These are phyloP conservation scores for Microbotryum lychnidis-dioicae DNA, from an alignment of 1,284 basidiomycete species.

Conservation along the genomic window DNA sequence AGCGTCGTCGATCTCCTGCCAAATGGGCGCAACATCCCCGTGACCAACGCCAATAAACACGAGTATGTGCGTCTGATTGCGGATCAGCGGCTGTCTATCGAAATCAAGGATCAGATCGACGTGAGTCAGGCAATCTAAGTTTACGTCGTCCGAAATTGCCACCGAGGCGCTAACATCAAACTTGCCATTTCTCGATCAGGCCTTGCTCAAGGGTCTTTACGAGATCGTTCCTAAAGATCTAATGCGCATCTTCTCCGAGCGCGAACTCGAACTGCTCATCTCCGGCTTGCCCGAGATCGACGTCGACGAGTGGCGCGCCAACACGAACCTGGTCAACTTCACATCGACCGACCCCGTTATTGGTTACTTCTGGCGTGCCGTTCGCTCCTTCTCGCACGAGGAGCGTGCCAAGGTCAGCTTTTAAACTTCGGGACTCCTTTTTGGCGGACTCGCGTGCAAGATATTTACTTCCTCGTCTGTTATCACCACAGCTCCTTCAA, in stretches of 20 bases:
- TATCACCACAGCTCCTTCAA: slow-evolving; percentile 47
- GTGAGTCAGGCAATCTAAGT: slow-evolving; percentile 3
- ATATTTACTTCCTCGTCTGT: background rate
- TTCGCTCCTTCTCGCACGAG: slow-evolving; percentile 94
- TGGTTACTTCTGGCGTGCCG: slow-evolving; percentile 98
- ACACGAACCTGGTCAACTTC: slow-evolving; percentile 49
- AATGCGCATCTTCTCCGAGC: slow-evolving; percentile 78
- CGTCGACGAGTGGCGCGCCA: slow-evolving; percentile 94
- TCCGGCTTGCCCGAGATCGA: slow-evolving; percentile 85
- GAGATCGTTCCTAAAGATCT: slow-evolving; percentile 87
- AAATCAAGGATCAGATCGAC: slow-evolving; percentile 86
- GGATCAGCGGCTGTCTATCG: slow-evolving; percentile 84
- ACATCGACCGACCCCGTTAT: slow-evolving; percentile 73
- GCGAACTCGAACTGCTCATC: slow-evolving; percentile 72
- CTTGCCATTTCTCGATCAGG: slow-evolving; percentile 46
- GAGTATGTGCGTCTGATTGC: slow-evolving; percentile 91
- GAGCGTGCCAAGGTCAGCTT: slow-evolving; percentile 67
- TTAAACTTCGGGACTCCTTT: slow-evolving; percentile 47
- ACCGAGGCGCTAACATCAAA: background rate
- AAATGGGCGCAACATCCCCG: slow-evolving; percentile 67
- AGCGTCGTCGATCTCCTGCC: slow-evolving; percentile 79
- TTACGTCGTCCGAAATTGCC: background rate
- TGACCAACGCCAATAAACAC: slow-evolving; percentile 90
- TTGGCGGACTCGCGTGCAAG: background rate
- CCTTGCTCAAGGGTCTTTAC: slow-evolving; percentile 84